phyloP scores from a whole-genome alignment of 2,329 filamentous ascomycete species.

The Clarireedia hainanense region DNA sequence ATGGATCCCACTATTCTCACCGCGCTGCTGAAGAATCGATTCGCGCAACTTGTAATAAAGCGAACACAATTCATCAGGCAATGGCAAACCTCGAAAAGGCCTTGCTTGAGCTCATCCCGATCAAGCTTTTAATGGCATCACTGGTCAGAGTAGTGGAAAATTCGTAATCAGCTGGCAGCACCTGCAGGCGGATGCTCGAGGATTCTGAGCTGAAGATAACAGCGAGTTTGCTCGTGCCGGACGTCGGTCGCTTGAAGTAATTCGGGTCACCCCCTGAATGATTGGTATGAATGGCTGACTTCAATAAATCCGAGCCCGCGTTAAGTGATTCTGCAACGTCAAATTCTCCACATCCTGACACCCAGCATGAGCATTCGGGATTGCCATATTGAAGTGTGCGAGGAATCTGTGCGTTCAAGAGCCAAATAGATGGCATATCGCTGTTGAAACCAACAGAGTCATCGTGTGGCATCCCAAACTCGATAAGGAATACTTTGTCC shows the following conservation, averaged over 20 bases:
- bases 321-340: constrained; percentile 68
- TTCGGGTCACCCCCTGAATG: constrained; percentile 58
- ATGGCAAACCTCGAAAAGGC: not conserved
- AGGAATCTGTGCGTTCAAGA: constrained; percentile 66
- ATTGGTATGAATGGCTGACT: constrained; percentile 62
- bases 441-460: constrained; percentile 40
- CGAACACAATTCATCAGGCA: not conserved
- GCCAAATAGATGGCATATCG: constrained; percentile 70
- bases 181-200: constrained; percentile 47
- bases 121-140: constrained; percentile 1
- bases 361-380: constrained; percentile 63
- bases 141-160: constrained; percentile 2
- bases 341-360: constrained; percentile 63
- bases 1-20: not conserved
- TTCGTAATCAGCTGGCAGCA: constrained; percentile 13
- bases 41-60: not conserved
- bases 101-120: not conserved
- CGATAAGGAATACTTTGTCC: constrained; percentile 65
- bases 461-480: constrained; percentile 65
- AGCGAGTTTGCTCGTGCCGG: constrained; percentile 53
- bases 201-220: constrained; percentile 49
- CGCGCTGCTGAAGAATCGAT: not conserved
- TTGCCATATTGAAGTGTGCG: constrained; percentile 61
- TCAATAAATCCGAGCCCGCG: constrained; percentile 56
- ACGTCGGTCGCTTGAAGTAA: constrained; percentile 61